Conservation (phyloP, 306 rosid species). For the Bauhinia variegata region DNA sequence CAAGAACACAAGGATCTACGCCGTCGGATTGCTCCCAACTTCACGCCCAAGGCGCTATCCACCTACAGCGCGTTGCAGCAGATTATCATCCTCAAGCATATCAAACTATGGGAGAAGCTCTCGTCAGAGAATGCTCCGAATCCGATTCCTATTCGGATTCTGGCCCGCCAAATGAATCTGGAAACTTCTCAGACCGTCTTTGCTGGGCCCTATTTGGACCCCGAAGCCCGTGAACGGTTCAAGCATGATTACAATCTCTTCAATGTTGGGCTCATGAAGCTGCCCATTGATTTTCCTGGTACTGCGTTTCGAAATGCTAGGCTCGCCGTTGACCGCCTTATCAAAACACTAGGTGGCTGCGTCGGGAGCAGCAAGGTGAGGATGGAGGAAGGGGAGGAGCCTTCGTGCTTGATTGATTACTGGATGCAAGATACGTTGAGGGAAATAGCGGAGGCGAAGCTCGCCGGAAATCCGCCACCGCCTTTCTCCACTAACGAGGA, state of each 20-base stretch:
- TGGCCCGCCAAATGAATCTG: conserved; percentile 80
- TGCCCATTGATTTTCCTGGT: conserved; percentile 82
- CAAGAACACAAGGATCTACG: conserved; percentile 84
- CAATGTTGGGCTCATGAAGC: conserved; percentile 83
- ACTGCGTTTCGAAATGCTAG: conserved; percentile 75
- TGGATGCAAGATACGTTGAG: conserved; percentile 79
- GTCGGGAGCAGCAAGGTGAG: conserved; percentile 51
- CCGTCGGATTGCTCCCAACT: conserved; percentile 83
- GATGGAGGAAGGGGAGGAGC: conserved; percentile 56
- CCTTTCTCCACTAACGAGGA: conserved; percentile 48
- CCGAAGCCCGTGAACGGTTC: conserved; percentile 54
- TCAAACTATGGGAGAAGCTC: conserved; percentile 55
- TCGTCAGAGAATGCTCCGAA: background rate
- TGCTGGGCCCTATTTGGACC: conserved; percentile 74
- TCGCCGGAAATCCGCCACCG: conserved; percentile 35
- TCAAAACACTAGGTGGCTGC: conserved; percentile 50
- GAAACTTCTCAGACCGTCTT: conserved; percentile 85
- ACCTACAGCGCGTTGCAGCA: conserved; percentile 81
- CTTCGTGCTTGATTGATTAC: conserved; percentile 76
- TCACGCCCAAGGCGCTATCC: conserved; percentile 75
- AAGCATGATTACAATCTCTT: conserved; percentile 68
- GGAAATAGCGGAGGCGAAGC: conserved; percentile 40
- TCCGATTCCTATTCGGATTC: conserved; percentile 52
- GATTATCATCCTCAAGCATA: conserved; percentile 65
- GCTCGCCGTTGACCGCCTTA: conserved; percentile 70